Percentiles rank a stretch among this genome's conserved stretches.
These are phyloP conservation scores for Suillus ampliporus DNA, from an alignment of 768 basidiomycete genomes.

Conservation along the genomic window DNA sequence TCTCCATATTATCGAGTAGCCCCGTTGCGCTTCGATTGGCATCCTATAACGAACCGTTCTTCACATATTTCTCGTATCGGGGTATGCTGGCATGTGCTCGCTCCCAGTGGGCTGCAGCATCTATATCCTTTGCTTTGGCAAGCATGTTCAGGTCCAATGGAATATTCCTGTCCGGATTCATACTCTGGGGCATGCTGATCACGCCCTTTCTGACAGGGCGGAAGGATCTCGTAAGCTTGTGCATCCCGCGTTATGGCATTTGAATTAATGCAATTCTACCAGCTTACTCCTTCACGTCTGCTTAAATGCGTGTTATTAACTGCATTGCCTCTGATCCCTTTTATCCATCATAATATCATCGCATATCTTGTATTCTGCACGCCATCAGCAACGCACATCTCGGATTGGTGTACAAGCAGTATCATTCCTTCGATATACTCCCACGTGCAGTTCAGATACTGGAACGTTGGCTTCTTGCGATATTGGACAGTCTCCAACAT, in stretches of 20 bases:
- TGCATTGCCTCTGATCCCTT: slow-evolving; percentile 62
- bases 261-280: slow-evolving; percentile 10
- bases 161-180: slow-evolving; percentile 74
- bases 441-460: slow-evolving; percentile 84
- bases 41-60: slow-evolving; percentile 86
- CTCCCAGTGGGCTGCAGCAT: slow-evolving; percentile 57
- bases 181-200: slow-evolving; percentile 73
- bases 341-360: slow-evolving; percentile 69
- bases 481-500: slow-evolving; percentile 87
- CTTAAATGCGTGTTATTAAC: slow-evolving; percentile 48
- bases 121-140: slow-evolving; percentile 68
- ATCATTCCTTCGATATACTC: slow-evolving; percentile 75
- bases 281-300: slow-evolving; percentile 43
- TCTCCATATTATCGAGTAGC: slow-evolving; percentile 83
- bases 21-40: slow-evolving; percentile 75
- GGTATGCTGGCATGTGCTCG: slow-evolving; percentile 39
- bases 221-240: slow-evolving; percentile 34
- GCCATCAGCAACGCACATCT: slow-evolving; percentile 21
- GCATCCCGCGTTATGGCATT: neutral
- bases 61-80: slow-evolving; percentile 78
- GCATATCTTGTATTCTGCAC: slow-evolving; percentile 75
- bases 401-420: slow-evolving; percentile 66
- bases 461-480: slow-evolving; percentile 82
- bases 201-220: slow-evolving; percentile 51
- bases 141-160: slow-evolving; percentile 79